Percentiles rank a stretch among this genome's conserved stretches.
These are phyloP conservation scores for Geotrichum candidum DNA, from an alignment of 1,139 yeast genomes.

Conservation along the genomic window DNA sequence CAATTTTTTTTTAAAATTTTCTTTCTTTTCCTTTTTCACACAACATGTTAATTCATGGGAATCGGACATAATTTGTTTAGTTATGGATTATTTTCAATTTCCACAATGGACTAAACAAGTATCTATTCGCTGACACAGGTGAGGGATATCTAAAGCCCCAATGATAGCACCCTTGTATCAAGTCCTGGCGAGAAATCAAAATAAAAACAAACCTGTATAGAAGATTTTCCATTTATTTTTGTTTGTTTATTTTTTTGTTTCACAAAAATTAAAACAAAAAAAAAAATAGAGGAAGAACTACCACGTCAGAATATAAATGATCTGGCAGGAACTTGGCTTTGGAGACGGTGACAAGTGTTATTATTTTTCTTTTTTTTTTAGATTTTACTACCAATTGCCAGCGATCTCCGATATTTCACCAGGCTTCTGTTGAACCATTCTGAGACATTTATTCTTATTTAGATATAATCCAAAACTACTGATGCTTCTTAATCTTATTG, in stretches of 20 bases:
- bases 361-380: background rate
- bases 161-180: constrained; percentile 2
- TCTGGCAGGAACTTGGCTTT: background rate
- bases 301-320: background rate
- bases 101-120: background rate
- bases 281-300: background rate
- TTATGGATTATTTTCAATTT: background rate
- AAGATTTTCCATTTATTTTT: too few species aligned
- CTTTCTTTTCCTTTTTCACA: too few species aligned
- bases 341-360: background rate
- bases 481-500: too few species aligned
- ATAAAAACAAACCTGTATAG: background rate
- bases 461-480: too few species aligned
- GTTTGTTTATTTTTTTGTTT: too few species aligned
- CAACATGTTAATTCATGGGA: too few species aligned
- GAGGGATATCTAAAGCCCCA: constrained; percentile 4
- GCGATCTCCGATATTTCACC: background rate
- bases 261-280: background rate
- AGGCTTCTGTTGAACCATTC: background rate
- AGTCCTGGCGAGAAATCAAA: constrained; percentile 3
- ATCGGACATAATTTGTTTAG: too few species aligned
- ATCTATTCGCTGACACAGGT: constrained; percentile 1
- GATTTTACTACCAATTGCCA: background rate
- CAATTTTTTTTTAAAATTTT: too few species aligned
- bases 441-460: background rate